A percentile compares a stretch with the other conserved stretches of the same genome.
Conservation (phyloP, 2,329 filamentous ascomycete species). For the Bipolaris sorokiniana region DNA sequence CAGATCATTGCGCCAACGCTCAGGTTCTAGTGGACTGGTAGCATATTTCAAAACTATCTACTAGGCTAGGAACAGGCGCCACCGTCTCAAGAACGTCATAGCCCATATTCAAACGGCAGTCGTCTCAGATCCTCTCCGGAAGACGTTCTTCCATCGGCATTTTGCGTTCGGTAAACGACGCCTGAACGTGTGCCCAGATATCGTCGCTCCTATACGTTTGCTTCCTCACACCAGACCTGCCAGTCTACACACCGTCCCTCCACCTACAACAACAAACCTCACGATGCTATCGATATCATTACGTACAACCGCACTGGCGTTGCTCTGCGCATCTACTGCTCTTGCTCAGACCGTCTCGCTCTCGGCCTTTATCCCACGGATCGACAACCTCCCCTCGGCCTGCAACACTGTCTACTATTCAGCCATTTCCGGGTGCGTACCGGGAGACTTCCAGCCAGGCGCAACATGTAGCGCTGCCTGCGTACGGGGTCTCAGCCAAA, state of each 20-base stretch:
- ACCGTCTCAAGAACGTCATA: conserved; percentile 36
- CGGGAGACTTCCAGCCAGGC: conserved; percentile 47
- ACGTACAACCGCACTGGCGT: conserved; percentile 26
- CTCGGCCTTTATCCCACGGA: conserved; percentile 53
- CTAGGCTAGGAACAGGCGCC: conserved; percentile 27
- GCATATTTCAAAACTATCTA: conserved; percentile 26
- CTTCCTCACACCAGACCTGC: conserved; percentile 14
- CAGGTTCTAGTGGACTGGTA: conserved; percentile 13
- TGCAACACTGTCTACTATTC: conserved; percentile 52
- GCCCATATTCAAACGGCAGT: conserved; percentile 27
- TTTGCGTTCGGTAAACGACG: conserved; percentile 10
- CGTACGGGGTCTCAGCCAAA: conserved; percentile 48
- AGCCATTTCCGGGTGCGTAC: conserved; percentile 49
- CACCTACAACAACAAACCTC: conserved; percentile 18
- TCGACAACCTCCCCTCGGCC: conserved; percentile 47
- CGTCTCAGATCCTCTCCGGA: conserved; percentile 33
- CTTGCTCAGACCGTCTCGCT: conserved; percentile 49
- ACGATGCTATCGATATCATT: conserved; percentile 32
- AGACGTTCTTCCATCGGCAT: conserved; percentile 13
- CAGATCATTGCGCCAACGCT: conserved; percentile 15
- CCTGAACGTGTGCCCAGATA: conserved; percentile 20
- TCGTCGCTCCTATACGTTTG: conserved; percentile 10
- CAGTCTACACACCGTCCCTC: conserved; percentile 8
- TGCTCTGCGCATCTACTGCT: conserved; percentile 30
- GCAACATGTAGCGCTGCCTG: conserved; percentile 48